Conservation (phyloP, 2,329 filamentous ascomycete species). For the Trichoderma endophyticum region DNA sequence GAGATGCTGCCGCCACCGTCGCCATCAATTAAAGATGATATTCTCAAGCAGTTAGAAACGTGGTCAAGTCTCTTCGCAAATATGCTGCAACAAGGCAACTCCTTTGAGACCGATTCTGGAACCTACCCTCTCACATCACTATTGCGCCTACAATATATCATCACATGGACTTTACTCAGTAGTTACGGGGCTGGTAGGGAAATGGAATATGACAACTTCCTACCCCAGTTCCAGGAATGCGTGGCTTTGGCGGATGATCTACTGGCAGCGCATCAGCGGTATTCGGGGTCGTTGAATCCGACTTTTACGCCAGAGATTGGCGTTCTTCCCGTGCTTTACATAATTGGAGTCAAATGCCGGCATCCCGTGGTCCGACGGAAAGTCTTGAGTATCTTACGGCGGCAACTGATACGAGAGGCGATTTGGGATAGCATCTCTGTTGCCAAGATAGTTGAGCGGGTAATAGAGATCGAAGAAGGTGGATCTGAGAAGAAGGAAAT, state of each 20-base stretch:
- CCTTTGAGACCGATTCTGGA: not conserved
- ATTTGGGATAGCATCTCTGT: not conserved
- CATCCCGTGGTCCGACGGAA: not conserved
- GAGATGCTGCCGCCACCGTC: not conserved
- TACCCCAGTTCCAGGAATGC: not conserved
- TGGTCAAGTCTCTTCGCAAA: not conserved
- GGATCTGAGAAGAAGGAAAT: not conserved
- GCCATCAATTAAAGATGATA: not conserved
- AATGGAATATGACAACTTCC: not conserved
- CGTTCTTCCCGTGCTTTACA: not conserved
- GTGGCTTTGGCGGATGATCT: not conserved
- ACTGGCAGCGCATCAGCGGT: not conserved
- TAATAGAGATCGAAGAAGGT: not conserved
- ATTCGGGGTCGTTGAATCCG: not conserved
- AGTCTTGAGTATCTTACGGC: not conserved
- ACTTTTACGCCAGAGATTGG: conserved; percentile 5
- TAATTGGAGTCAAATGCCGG: conserved; percentile 1
- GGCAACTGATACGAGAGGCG: not conserved
- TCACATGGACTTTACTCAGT: not conserved
- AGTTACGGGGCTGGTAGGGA: not conserved
- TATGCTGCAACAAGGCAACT: not conserved
- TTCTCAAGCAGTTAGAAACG: no score
- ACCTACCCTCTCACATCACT: not conserved
- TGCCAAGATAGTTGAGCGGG: not conserved
- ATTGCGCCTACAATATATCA: not conserved